These are phyloP conservation scores for Rhynchosporium agropyri DNA, from an alignment of 2,329 filamentous ascomycete species.

Conservation along the genomic window DNA sequence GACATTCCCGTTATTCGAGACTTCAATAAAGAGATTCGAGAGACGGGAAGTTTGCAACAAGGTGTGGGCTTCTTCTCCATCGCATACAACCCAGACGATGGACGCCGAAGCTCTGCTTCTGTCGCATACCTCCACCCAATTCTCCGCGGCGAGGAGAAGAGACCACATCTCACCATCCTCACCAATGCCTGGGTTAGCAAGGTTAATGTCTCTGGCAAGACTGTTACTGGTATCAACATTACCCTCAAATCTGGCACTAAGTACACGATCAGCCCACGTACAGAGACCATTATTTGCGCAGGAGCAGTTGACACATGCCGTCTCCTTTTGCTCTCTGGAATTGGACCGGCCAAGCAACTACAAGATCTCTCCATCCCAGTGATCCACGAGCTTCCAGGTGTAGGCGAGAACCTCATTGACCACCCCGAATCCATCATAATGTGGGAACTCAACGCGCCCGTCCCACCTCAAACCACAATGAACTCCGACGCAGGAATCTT, in stretches of 20 bases:
- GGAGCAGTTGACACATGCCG: slow-evolving; percentile 45
- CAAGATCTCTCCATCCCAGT: slow-evolving; percentile 41
- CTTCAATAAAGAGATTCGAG: slow-evolving; percentile 83
- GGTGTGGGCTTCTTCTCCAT: slow-evolving; percentile 90
- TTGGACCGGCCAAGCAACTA: slow-evolving; percentile 43
- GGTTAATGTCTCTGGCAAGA: slow-evolving; percentile 70
- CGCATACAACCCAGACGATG: slow-evolving; percentile 87
- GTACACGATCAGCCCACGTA: slow-evolving; percentile 63
- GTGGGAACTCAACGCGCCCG: slow-evolving; percentile 48
- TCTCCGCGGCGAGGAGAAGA: slow-evolving; percentile 77
- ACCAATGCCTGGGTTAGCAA: slow-evolving; percentile 88
- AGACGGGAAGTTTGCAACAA: slow-evolving; percentile 70
- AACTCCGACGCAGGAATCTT: slow-evolving; percentile 64
- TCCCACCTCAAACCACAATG: slow-evolving; percentile 46
- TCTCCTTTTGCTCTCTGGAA: slow-evolving; percentile 46
- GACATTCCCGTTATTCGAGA: slow-evolving; percentile 80
- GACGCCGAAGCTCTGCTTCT: slow-evolving; percentile 80
- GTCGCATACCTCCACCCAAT: slow-evolving; percentile 95
- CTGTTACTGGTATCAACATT: slow-evolving; percentile 73
- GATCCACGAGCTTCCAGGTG: slow-evolving; percentile 41
- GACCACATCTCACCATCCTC: slow-evolving; percentile 81
- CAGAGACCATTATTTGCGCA: slow-evolving; percentile 64
- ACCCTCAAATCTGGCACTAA: slow-evolving; percentile 57
- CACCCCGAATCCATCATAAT: slow-evolving; percentile 51
- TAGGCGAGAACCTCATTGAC: slow-evolving; percentile 45